Conservation (phyloP, 805 yeast genomes). For the Cyberlindnera americana region DNA sequence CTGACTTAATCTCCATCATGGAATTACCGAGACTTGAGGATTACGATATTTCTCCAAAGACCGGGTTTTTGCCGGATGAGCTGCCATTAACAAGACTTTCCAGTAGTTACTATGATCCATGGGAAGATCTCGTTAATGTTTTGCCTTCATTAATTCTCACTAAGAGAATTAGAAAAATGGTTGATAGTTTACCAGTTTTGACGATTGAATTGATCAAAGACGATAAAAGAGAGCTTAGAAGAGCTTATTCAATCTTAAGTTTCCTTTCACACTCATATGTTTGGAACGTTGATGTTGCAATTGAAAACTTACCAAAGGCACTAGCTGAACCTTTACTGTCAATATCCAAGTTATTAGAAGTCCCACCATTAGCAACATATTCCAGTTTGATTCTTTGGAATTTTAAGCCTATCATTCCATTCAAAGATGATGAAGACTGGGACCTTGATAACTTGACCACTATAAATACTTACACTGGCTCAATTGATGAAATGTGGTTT, state of each 20-base stretch:
- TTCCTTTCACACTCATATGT: slow-evolving; percentile 86
- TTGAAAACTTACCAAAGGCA: slow-evolving; percentile 59
- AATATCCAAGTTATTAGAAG: slow-evolving; percentile 54
- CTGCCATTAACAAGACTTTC: slow-evolving; percentile 62
- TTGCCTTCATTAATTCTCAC: slow-evolving; percentile 75
- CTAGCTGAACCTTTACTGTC: slow-evolving; percentile 68
- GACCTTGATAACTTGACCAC: slow-evolving; percentile 72
- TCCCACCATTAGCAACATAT: slow-evolving; percentile 87
- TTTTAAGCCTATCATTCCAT: slow-evolving; percentile 58
- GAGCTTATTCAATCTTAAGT: slow-evolving; percentile 79
- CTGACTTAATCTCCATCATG: slow-evolving; percentile 1
- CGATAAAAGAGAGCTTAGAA: slow-evolving; percentile 52
- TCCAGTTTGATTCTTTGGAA: slow-evolving; percentile 90
- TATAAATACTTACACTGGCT: slow-evolving; percentile 82
- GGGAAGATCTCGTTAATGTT: slow-evolving; percentile 69
- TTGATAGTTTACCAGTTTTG: slow-evolving; percentile 64
- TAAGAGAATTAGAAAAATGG: slow-evolving; percentile 51
- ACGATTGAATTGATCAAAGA: slow-evolving; percentile 38
- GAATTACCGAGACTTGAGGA: slow-evolving; percentile 51
- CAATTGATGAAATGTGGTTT: slow-evolving; percentile 92
- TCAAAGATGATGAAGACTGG: slow-evolving; percentile 28
- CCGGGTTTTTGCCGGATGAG: slow-evolving; percentile 77
- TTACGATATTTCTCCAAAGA: slow-evolving; percentile 63
- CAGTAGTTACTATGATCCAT: slow-evolving; percentile 58
- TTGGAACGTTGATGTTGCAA: slow-evolving; percentile 72